Conservation (phyloP, 768 basidiomycete genomes). For the Suillus sp. region DNA sequence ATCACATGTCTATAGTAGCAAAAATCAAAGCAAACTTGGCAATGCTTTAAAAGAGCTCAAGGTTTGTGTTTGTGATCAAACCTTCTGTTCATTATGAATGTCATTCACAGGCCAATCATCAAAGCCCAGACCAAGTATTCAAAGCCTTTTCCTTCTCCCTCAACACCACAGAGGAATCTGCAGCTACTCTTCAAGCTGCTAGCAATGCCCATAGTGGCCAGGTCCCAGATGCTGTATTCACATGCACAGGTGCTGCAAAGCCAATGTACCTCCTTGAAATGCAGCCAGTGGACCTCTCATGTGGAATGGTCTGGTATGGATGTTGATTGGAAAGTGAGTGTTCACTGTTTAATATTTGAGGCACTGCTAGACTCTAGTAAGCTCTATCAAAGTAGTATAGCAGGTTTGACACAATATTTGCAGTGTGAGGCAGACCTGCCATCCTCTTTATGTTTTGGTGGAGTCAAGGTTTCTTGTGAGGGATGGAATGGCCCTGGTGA, state of each 20-base stretch:
- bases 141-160: conserved; percentile 69
- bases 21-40: conserved; percentile 63
- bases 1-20: conserved; percentile 82
- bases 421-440: conserved; percentile 93
- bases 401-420: conserved; percentile 14
- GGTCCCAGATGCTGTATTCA: conserved; percentile 75
- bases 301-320: conserved; percentile 72
- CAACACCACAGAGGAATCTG: conserved; percentile 50
- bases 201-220: conserved; percentile 53
- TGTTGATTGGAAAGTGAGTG: conserved; percentile 86
- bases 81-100: neutral
- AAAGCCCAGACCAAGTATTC: conserved; percentile 61
- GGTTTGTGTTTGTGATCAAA: conserved; percentile 47
- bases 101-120: conserved; percentile 48
- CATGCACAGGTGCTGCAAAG: conserved; percentile 73
- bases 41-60: conserved; percentile 63
- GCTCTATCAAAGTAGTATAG: conserved; percentile 5
- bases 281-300: conserved; percentile 55
- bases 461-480: conserved; percentile 87
- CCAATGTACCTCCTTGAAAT: conserved; percentile 80
- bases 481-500: conserved; percentile 87
- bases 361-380: neutral
- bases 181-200: conserved; percentile 63
- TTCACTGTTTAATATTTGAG: neutral
- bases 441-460: conserved; percentile 77